Percentiles rank a stretch among this genome's conserved stretches.
phyloP scores from a whole-genome alignment of 768 basidiomycete genomes.

The Boletus speciosus region DNA sequence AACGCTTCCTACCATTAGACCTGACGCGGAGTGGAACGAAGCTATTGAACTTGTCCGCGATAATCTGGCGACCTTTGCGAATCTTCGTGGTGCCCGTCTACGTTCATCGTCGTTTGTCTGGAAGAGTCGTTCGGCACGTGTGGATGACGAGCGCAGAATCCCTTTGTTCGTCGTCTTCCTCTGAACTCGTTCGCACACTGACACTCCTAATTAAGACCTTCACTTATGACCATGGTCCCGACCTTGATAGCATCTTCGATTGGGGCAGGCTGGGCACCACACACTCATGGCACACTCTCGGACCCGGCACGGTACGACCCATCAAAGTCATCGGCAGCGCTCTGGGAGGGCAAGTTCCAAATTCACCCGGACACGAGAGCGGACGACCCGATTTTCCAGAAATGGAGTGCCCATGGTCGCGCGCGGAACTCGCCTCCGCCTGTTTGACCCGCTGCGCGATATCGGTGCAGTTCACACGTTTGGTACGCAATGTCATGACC shows the following conservation, averaged over 20 bases:
- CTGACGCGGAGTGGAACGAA: conserved; percentile 67
- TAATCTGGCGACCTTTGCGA: conserved; percentile 78
- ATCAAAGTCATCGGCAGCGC: conserved; percentile 73
- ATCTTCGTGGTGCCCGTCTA: conserved; percentile 84
- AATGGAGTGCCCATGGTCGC: conserved; percentile 28
- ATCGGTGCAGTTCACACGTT: neutral
- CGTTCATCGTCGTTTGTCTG: conserved; percentile 82
- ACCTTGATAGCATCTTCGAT: conserved; percentile 70
- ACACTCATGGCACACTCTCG: conserved; percentile 54
- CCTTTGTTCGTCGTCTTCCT: conserved; percentile 43
- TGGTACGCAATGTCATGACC: conserved; percentile 2
- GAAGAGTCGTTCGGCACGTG: conserved; percentile 68
- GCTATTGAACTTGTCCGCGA: conserved; percentile 83
- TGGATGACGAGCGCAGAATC: conserved; percentile 45
- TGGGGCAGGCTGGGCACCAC: conserved; percentile 62
- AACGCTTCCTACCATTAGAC: conserved; percentile 55
- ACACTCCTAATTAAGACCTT: conserved; percentile 49
- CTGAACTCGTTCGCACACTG: conserved; percentile 8
- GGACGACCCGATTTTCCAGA: conserved; percentile 51
- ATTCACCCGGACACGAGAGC: conserved; percentile 80
- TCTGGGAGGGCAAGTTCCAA: conserved; percentile 84
- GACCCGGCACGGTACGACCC: conserved; percentile 78
- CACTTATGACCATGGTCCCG: conserved; percentile 73
- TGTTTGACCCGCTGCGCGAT: conserved; percentile 11
- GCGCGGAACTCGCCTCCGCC: conserved; percentile 12